Evolutionary conservation across 306 rosid species (phyloP), one percentile per base, ranked within the genome.

Genomic region (Acacia crassicarpa): DNA sequence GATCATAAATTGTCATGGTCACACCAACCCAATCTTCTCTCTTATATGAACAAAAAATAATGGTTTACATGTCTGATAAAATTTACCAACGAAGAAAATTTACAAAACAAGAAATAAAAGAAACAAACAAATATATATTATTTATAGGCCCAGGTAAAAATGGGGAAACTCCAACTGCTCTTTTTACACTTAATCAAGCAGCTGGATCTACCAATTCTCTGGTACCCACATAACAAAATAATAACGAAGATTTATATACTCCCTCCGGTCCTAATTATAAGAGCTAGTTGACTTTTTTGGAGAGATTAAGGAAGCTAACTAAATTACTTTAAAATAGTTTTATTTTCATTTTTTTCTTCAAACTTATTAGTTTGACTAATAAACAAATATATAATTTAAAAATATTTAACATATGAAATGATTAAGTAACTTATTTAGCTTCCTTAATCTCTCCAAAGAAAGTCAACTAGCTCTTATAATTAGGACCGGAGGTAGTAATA

Each of bases 141-240:
- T 85, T 85, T 67, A 68, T 82, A 41, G 59, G 33, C 70, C 68
- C 68, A 22, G 61, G 30, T 49, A 32, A 79, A 72, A 56, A 79
- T 59, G 79, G 74, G 2, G 25, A 56, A 19, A 35, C n/a, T 49
- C 62, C 74, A 80, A 67, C 84, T 75, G 86, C 67, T 89, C 84
- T 91, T 89, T 89, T 84, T 91, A 87, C 92, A 91, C 92, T 91
- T 87, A 25, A 25, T 75, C 86, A 85, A 89, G 86, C 90, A 87
- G 85, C 90, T 75, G 88, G 27, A 82, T 89, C 87, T 84, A 81
- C 87, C 85, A 84, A 80, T 78, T 82, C 85, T 85, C 74, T 59
- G 74, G 62, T 83, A 82, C 84, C 67, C 77, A 78, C 77, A 49
- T 14, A 66, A 33, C 43, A 32, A 66, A 33, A 33, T 5, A 32